phyloP scores from a whole-genome alignment of 768 basidiomycete species.

The Psilocybe subaeruginosa region DNA sequence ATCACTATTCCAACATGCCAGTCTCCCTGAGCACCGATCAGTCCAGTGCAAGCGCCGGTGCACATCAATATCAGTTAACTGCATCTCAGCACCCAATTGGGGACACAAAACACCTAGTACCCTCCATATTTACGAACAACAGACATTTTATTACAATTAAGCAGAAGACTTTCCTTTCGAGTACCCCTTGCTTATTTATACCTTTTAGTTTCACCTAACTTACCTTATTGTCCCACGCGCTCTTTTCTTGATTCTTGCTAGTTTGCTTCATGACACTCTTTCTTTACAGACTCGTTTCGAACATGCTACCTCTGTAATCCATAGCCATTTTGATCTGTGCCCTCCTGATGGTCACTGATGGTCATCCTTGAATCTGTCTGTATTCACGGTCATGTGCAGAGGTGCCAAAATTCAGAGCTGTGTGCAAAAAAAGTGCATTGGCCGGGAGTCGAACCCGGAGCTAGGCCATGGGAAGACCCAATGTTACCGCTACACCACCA shows the following conservation, averaged over 20 bases:
- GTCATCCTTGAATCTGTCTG: too few species aligned
- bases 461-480: constrained; percentile 80
- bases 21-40: constrained; percentile 31
- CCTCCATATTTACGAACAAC: background rate
- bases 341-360: too few species aligned
- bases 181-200: constrained; percentile 1
- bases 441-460: constrained; percentile 44
- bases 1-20: constrained; percentile 68
- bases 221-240: background rate
- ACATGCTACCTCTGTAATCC: background rate
- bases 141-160: background rate
- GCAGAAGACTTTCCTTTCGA: background rate
- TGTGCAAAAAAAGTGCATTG: constrained; percentile 7
- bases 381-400: too few species aligned
- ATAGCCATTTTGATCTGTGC: background rate
- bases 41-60: background rate
- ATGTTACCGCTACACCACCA: constrained; percentile 40
- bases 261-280: background rate
- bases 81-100: background rate
- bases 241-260: constrained; percentile 2
- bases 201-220: background rate
- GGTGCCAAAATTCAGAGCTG: too few species aligned
- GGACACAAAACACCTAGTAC: background rate
- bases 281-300: background rate
- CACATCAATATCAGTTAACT: background rate